Evolutionary conservation across 2,329 filamentous ascomycete genomes (phyloP), one percentile per base, ranked within the genome.

Genomic region (Ambrosiella xylebori): DNA sequence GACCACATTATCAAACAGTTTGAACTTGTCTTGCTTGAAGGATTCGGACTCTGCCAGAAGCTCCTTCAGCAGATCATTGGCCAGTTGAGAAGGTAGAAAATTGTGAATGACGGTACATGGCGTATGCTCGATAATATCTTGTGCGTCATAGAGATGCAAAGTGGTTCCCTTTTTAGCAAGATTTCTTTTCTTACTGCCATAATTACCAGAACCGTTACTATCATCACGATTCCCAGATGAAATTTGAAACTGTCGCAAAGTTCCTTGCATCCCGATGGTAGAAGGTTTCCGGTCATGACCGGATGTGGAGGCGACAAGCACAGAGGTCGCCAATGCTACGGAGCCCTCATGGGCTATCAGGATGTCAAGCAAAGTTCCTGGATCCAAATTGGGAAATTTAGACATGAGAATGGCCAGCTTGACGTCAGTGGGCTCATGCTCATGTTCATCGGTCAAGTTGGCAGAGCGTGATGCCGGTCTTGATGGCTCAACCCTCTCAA

Each of bases 101-200:
- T 95, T 93, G 69, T 95, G 89, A 58, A 96, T 82, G 63, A 97
- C 86, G 9, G 87, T 90, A 70, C 90, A 96, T 1, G 93, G 89
- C 0, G 91, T 95, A 66, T 95, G 79, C 27, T 79, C 76, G 54
- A 87, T 85, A 51, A 97, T 80, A 64, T 95, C 89, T 44, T 81
- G 74, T 0, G 90, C 86, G 47, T 86, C 81, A 68, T 86, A 97
- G 0, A 97, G 74, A 66, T 91, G 86, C 1, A 97, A 70, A 0
- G 91, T 96, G 64, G 81, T 80, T 11, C 90, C 91, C 27, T 51
- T 56, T 17, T 27, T 38, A 4, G 50, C 17, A 49, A 47, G 35
- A 13, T 47, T 13, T 4, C 54, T 40, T 45, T 27, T 50, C 56
- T 58, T 58, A 7, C 11, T 37, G 66, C 45, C 15, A 9, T n/a